phyloP scores from a whole-genome alignment of 2,329 filamentous ascomycete genomes.

The Aspergillus niger region DNA sequence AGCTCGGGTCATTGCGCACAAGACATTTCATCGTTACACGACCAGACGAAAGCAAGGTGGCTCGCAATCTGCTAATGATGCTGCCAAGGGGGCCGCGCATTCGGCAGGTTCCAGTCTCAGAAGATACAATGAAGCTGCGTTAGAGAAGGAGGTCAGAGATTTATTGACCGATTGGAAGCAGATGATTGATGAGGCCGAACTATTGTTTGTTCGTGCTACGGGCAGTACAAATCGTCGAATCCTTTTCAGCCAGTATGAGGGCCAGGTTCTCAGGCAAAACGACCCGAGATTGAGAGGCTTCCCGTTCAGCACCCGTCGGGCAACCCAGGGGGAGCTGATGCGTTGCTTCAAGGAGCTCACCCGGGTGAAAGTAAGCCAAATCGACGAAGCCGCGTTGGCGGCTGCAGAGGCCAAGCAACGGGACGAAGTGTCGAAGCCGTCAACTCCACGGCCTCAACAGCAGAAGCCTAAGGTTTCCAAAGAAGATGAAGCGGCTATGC shows the following conservation, averaged over 20 bases:
- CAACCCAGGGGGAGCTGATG: slow-evolving; percentile 94
- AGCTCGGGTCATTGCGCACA: slow-evolving; percentile 87
- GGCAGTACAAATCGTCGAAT: slow-evolving; percentile 84
- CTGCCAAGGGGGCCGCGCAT: slow-evolving; percentile 89
- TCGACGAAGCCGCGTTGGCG: slow-evolving; percentile 67
- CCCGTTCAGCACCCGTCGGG: slow-evolving; percentile 87
- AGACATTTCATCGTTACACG: slow-evolving; percentile 97
- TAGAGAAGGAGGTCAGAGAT: slow-evolving; percentile 83
- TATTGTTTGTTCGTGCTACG: slow-evolving; percentile 87
- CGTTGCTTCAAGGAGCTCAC: slow-evolving; percentile 92
- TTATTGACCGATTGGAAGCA: slow-evolving; percentile 82
- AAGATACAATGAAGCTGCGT: slow-evolving; percentile 89
- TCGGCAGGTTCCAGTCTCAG: slow-evolving; percentile 88
- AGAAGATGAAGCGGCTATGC: slow-evolving; percentile 76
- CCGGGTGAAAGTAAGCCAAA: slow-evolving; percentile 77
- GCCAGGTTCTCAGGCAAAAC: slow-evolving; percentile 75
- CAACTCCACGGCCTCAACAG: slow-evolving; percentile 34
- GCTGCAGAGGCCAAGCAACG: slow-evolving; percentile 51
- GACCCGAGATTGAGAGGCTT: slow-evolving; percentile 83
- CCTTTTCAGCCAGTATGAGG: slow-evolving; percentile 88
- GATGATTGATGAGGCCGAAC: slow-evolving; percentile 78
- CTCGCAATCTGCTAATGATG: slow-evolving; percentile 89
- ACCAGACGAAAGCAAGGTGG: slow-evolving; percentile 96
- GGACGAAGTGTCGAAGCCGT: slow-evolving; percentile 40
- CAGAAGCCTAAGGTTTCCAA: slow-evolving; percentile 67